These are phyloP conservation scores for Suillus plorans DNA, from an alignment of 768 basidiomycete genomes.

Conservation along the genomic window DNA sequence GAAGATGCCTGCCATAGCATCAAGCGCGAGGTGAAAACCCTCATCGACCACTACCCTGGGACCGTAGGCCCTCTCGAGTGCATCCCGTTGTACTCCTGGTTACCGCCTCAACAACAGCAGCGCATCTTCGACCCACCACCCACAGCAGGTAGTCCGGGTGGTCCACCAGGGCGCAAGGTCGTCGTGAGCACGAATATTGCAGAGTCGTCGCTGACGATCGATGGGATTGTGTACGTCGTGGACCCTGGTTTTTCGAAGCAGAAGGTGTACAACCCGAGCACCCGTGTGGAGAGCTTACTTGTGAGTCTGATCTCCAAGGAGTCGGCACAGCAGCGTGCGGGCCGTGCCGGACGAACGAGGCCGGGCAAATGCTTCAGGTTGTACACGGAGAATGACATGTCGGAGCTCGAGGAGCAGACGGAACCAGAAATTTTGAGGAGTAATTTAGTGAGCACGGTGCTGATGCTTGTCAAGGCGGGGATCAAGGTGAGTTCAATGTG, in stretches of 20 bases:
- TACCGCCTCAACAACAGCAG: slow-evolving; percentile 94
- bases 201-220: slow-evolving; percentile 96
- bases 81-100: slow-evolving; percentile 92
- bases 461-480: slow-evolving; percentile 93
- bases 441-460: slow-evolving; percentile 89
- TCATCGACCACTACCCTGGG: slow-evolving; percentile 66
- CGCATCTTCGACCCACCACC: slow-evolving; percentile 94
- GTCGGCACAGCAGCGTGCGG: slow-evolving; percentile 92
- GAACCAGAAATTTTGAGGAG: slow-evolving; percentile 94
- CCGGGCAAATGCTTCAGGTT: slow-evolving; percentile 97
- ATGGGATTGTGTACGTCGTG: slow-evolving; percentile 99
- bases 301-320: slow-evolving; percentile 97
- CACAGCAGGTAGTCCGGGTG: slow-evolving; percentile 51
- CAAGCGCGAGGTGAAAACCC: slow-evolving; percentile 84
- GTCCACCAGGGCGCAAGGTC: slow-evolving; percentile 89
- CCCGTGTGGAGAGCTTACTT: slow-evolving; percentile 90
- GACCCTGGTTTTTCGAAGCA: slow-evolving; percentile 98
- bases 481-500: slow-evolving; percentile 56
- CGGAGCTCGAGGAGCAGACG: slow-evolving; percentile 94
- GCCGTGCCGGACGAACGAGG: slow-evolving; percentile 92
- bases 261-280: slow-evolving; percentile 97
- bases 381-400: slow-evolving; percentile 96
- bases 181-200: slow-evolving; percentile 97
- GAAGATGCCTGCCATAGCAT: slow-evolving; percentile 96
- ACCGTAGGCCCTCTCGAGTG: slow-evolving; percentile 85